Evolutionary conservation across 495 filamentous ascomycete species (phyloP).

Genomic region (Xylaria flabelliformis): DNA sequence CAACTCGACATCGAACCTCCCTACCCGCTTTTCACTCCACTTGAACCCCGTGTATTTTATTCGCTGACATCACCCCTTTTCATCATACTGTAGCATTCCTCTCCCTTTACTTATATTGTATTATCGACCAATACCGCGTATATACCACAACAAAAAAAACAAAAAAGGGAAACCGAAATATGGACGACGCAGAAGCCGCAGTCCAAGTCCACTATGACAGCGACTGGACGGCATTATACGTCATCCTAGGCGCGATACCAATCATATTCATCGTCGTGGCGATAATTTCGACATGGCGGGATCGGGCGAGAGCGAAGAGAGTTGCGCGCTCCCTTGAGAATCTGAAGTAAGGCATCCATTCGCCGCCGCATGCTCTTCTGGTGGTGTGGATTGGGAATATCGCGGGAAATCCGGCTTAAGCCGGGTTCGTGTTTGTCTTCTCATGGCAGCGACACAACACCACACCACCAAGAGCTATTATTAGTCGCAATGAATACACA

Average conservation of each 20-base stretch:
- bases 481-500: neutral
- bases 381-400: neutral
- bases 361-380: neutral
- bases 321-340: neutral
- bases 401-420: neutral
- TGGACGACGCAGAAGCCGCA: constrained; percentile 2
- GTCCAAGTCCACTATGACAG: constrained; percentile 29
- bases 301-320: neutral
- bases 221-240: constrained; percentile 38
- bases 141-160: neutral
- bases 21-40: constrained; percentile 11
- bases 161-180: neutral
- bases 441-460: neutral
- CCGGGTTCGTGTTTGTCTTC: neutral
- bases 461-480: neutral
- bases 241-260: constrained; percentile 29
- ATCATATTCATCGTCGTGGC: constrained; percentile 22
- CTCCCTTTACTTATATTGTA: neutral
- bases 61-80: constrained; percentile 1
- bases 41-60: neutral
- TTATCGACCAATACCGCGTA: too few species aligned
- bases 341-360: neutral
- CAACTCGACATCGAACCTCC: neutral
- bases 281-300: constrained; percentile 37
- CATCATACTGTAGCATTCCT: neutral